Evolutionary conservation across 176 grass and related monocot genomes (phyloP), one percentile per base, ranked within the genome.

Genomic region (Oryza meridionalis): DNA sequence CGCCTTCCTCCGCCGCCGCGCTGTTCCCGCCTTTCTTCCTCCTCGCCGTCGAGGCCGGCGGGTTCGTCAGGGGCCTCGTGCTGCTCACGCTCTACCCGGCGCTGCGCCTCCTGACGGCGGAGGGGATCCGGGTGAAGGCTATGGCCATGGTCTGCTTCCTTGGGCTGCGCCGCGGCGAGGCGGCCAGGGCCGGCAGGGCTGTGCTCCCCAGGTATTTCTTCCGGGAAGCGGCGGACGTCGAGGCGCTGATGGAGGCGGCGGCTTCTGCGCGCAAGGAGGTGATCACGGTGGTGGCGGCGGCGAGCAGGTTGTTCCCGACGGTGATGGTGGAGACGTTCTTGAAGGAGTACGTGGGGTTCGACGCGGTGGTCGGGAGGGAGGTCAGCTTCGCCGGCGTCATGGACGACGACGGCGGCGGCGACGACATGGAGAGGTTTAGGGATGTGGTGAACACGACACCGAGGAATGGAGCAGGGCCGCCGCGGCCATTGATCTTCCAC

Each of bases 151-250:
- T 93, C 31, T 53, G 72, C 83, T 96, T 96, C 77, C 82, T 61
- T 29, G 90, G 93, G 6, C 65, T 91, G 4, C 82, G 72, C 17
- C 85, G 88, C 15, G 82, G 38, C 64, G 84, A 63, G 61, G 85
- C 37, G 21, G 83, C 70, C 44, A 73, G 24, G 86, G 17, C 66
- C 46, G 93, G 93, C 66, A 70, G 80, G 72, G 88, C 81, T 7
- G 78, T 93, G 22, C 69, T 93, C 35, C 93, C 93, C n/a, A 93
- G 85, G 89, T 77, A 85, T 77, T 89, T 96, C 77, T 53, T 72
- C 55, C 29, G 19, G 15, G 82, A 68, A 17, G 81, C 24, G 17
- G 67, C 65, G 70, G 69, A 10, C 77, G 27, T 38, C 58, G n/a
- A 7, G 77, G 65, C 11, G 59, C 27, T 69, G 59, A 35, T 64